These are phyloP conservation scores for Lumnitzera littorea DNA, from an alignment of 345 rosid species.

Conservation along the genomic window DNA sequence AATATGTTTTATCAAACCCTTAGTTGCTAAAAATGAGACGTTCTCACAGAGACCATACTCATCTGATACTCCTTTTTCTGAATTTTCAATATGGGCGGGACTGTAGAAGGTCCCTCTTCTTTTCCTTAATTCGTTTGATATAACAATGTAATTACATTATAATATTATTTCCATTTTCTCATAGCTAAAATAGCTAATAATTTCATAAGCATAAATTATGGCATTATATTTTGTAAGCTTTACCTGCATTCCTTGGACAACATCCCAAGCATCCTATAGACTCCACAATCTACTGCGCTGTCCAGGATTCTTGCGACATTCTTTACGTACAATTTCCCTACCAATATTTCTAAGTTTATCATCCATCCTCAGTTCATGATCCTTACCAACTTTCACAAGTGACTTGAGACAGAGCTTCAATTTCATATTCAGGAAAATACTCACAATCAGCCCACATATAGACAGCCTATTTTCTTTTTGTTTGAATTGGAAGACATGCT, in stretches of 20 bases:
- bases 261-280: not conserved
- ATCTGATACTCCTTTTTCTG: no score
- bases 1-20: no score
- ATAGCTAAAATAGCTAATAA: no score
- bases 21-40: no score
- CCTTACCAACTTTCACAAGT: not conserved
- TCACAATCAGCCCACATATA: conserved; percentile 2
- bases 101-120: no score
- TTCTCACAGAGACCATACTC: no score
- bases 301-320: not conserved
- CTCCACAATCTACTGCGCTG: not conserved
- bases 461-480: not conserved
- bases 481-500: not conserved
- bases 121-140: no score
- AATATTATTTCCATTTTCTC: no score
- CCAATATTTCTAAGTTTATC: conserved; percentile 7
- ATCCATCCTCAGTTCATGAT: conserved; percentile 4
- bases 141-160: no score
- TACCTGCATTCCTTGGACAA: not conserved
- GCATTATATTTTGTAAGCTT: no score
- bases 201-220: no score
- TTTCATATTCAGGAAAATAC: not conserved
- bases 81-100: no score
- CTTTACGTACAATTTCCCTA: conserved; percentile 1
- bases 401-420: not conserved